Evolutionary conservation across 2,329 filamentous ascomycete genomes (phyloP), one percentile per base, ranked within the genome.

Genomic region (Epichloe amarillans): DNA sequence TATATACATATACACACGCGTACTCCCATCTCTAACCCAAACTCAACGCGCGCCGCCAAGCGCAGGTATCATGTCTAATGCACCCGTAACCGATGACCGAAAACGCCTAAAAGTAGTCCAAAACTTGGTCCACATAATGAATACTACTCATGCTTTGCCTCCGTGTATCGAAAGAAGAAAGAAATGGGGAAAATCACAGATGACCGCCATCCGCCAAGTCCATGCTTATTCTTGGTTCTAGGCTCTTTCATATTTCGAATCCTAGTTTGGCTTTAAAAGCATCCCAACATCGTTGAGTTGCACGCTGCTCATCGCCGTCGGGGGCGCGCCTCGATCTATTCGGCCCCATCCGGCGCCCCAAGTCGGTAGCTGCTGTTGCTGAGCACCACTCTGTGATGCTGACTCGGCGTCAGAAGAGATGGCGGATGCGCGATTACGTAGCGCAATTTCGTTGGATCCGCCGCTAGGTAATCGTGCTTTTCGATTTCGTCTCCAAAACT

Each of bases 281-380:
- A 59, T 63, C 19, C 65, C 65, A 3, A 68, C 65, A 47, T 68
- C 65, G 35, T 64, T 65, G 38, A 68, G 51, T 46, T 64, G 60
- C 35, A 58, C 53, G 46, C 50, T 55, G 12, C 38, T 52, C 46
- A 46, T 54, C 47, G 57, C 52, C 23, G 56, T 55, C 17, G 56
- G 58, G 12, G 55, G 44, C 39, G 51, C 47, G n/a, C 61, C 61
- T 23, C 58, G 55, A 46, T 63, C 62, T n/a, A 64, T 61, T 23
- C 62, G 56, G 10, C 62, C 62, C 62, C 62, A 65, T 38, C 60
- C 60, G 0, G 60, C 60, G 4, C 60, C 60, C 60, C 60, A 62
- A 0, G 53, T 53, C 17, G 60, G 60, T 40, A 55, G 23, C 23
- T 55, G 53, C 39, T 50, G 52, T 43, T 54, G 53, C 30, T 39